phyloP scores from a whole-genome alignment of 768 basidiomycete species.

The Auricularia sp. region DNA sequence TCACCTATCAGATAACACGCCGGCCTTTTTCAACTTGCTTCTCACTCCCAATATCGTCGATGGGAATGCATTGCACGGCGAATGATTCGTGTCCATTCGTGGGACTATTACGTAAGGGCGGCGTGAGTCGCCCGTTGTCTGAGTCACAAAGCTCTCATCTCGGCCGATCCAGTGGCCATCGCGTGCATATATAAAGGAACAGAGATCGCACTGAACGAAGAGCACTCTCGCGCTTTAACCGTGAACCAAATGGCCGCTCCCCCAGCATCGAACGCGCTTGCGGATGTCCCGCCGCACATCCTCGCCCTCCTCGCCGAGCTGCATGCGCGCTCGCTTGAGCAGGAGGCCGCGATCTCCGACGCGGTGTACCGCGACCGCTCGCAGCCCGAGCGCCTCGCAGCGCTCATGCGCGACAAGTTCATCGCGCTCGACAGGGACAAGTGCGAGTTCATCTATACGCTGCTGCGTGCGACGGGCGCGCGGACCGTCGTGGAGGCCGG shows the following conservation, averaged over 20 bases:
- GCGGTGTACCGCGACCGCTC: background rate
- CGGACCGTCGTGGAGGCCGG: background rate
- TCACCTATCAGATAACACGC: too few species aligned
- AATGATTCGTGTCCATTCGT: too few species aligned
- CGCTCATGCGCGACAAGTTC: conserved; percentile 1
- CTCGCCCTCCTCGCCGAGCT: background rate
- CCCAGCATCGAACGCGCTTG: background rate
- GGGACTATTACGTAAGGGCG: too few species aligned
- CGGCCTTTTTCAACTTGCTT: too few species aligned
- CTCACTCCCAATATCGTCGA: too few species aligned
- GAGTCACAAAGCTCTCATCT: too few species aligned
- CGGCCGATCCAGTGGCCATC: too few species aligned
- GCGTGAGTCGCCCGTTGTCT: too few species aligned
- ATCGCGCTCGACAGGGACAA: conserved; percentile 1
- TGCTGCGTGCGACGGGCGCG: background rate
- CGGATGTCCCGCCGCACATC: background rate
- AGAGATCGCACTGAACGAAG: background rate
- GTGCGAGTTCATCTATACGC: background rate
- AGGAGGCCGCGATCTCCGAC: background rate
- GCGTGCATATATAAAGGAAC: background rate
- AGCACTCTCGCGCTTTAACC: background rate
- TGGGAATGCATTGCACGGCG: too few species aligned
- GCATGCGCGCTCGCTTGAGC: background rate
- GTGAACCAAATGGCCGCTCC: background rate
- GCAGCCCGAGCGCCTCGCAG: background rate